Conservation (phyloP, 1,139 yeast species). For the Hansenula anomala region DNA sequence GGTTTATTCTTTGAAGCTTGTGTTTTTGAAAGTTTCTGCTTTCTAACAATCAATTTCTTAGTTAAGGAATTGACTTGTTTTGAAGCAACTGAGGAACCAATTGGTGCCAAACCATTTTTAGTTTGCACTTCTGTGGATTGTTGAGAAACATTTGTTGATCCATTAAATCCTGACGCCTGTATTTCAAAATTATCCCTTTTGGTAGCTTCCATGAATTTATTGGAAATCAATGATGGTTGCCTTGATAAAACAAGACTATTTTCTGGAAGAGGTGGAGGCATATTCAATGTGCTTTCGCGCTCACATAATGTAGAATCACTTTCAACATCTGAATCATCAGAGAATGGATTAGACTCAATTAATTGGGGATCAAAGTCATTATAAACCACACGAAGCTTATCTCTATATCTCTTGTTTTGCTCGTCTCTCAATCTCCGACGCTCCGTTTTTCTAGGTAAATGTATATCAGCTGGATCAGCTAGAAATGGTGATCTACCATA, state of each 20-base stretch:
- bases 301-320: neutral
- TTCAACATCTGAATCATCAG: neutral
- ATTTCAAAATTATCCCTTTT: constrained; percentile 53
- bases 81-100: constrained; percentile 62
- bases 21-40: constrained; percentile 2
- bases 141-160: constrained; percentile 47
- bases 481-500: constrained; percentile 37
- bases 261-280: constrained; percentile 14
- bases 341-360: neutral
- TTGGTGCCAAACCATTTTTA: constrained; percentile 70
- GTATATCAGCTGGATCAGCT: constrained; percentile 21
- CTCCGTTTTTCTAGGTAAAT: constrained; percentile 26
- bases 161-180: constrained; percentile 77
- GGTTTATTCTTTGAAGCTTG: constrained; percentile 18
- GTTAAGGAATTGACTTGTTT: constrained; percentile 60
- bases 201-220: constrained; percentile 20
- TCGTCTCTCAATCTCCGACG: constrained; percentile 30
- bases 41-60: constrained; percentile 33
- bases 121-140: constrained; percentile 19
- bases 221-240: constrained; percentile 24
- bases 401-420: constrained; percentile 28
- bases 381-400: constrained; percentile 21
- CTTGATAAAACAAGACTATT: constrained; percentile 19
- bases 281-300: constrained; percentile 4
- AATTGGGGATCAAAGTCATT: neutral